Conservation (phyloP, 2,329 filamentous ascomycete genomes). For the Biscogniauxia mediterranea region DNA sequence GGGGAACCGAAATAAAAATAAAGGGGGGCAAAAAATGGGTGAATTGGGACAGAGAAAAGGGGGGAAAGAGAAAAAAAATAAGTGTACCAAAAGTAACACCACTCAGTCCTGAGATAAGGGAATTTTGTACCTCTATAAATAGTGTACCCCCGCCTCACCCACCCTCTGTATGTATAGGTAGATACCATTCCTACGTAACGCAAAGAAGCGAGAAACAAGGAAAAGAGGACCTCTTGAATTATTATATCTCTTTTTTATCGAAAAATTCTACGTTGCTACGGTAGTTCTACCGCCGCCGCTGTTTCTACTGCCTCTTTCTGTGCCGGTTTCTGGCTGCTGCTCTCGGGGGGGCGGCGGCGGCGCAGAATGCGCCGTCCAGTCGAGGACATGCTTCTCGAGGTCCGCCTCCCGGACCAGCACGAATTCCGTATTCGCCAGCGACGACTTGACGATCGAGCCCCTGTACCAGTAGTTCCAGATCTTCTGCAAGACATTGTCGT, state of each 20-base stretch:
- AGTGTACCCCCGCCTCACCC: background rate
- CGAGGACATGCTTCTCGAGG: slow-evolving; percentile 34
- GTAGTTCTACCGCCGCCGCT: background rate
- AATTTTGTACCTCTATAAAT: slow-evolving; percentile 10
- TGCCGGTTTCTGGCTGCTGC: background rate
- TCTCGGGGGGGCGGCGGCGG: background rate
- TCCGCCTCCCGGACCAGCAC: slow-evolving; percentile 43
- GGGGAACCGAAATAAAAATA: background rate
- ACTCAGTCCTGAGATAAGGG: slow-evolving; percentile 26
- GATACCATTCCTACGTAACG: slow-evolving; percentile 5
- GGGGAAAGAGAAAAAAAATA: background rate
- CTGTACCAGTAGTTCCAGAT: slow-evolving; percentile 48
- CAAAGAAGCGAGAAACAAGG: background rate
- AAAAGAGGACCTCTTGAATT: background rate
- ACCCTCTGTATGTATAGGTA: slow-evolving; percentile 3
- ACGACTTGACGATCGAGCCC: slow-evolving; percentile 39
- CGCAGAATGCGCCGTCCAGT: slow-evolving; percentile 5
- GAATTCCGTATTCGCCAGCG: slow-evolving; percentile 43
- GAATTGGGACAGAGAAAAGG: no score
- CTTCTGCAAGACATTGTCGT: slow-evolving; percentile 43
- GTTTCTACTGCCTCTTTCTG: background rate
- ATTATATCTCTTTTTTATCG: no score
- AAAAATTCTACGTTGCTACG: background rate
- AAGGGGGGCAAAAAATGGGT: background rate
- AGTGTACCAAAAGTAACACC: slow-evolving; percentile 27